Evolutionary conservation across 2,329 filamentous ascomycete genomes (phyloP).

Genomic region (Stylonectria norvegica): DNA sequence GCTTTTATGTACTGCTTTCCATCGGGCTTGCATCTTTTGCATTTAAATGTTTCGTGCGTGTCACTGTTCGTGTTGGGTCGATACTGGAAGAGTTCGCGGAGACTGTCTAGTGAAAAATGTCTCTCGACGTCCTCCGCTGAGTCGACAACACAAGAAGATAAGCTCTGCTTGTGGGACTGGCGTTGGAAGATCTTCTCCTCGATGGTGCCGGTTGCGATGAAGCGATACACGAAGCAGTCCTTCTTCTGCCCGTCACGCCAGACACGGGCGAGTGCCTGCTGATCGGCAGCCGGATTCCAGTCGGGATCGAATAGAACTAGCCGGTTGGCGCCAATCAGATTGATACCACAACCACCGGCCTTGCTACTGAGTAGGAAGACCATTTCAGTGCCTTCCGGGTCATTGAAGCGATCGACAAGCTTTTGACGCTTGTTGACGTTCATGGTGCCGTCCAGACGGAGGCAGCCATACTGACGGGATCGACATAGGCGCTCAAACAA

Average conservation of each 20-base stretch:
- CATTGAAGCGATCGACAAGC: conserved; percentile 95
- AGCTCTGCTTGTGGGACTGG: conserved; percentile 94
- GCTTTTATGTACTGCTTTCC: conserved; percentile 87
- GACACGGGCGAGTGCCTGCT: conserved; percentile 93
- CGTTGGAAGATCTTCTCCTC: conserved; percentile 99
- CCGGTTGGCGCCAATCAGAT: conserved; percentile 90
- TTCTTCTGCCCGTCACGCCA: conserved; percentile 99
- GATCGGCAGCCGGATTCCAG: conserved; percentile 97
- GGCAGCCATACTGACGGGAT: conserved; percentile 74
- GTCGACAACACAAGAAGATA: conserved; percentile 95
- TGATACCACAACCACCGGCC: conserved; percentile 93
- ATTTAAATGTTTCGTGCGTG: conserved; percentile 98
- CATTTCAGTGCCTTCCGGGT: conserved; percentile 85
- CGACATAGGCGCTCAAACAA: conserved; percentile 91
- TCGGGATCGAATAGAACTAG: conserved; percentile 94
- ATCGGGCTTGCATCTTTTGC: conserved; percentile 86
- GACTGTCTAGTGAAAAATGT: conserved; percentile 87
- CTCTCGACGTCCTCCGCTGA: conserved; percentile 95
- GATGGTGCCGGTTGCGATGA: conserved; percentile 95
- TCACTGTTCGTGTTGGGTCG: conserved; percentile 80
- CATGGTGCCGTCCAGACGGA: conserved; percentile 95
- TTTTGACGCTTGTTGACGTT: conserved; percentile 96
- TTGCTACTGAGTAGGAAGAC: conserved; percentile 96
- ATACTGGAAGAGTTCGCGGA: conserved; percentile 94
- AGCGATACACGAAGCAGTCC: conserved; percentile 99